Base-by-base conservation (phyloP, 176 grass and related monocot genomes). In the Musa schizocarpa region DNA sequence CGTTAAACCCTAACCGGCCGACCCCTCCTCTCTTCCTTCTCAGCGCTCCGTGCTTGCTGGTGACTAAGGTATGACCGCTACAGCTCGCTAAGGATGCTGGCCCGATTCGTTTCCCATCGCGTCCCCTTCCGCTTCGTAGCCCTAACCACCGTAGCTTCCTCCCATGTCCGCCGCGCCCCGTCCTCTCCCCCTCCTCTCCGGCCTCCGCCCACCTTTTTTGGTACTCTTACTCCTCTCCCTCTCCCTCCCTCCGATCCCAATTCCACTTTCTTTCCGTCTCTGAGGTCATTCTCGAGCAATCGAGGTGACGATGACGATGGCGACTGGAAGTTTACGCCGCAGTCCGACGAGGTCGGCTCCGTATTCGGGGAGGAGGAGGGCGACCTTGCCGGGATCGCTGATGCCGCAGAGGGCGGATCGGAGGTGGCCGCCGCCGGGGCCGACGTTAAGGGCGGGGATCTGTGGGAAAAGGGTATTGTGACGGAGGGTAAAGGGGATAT, bases 251-350 rank as follows among this genome's bases (percentile, higher is more conserved):
- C 26, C 16, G 19, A 58, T 9, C 26, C 48, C 69, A 73, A 17
- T 73, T 58, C 54, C 4, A 3, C 19, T 58, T 54, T 64, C 54
- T 17, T 78, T 16, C 69, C 13, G 20, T 73, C 68, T 9, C 22
- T 64, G 19, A 72, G 57, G 62, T 29, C 22, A 48, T 80, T 73
- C 78, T 80, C 78, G 21, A 24, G 43, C 58, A 9, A 25, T 11
- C 54, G 78, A 3, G 22, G 56, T 20, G 78, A 27, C 21, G 78
- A 65, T 19, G 68, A 52, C 12, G 78, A 13, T 9, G 73, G 61
- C 21, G 75, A 23, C 69, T 80, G 78, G 78, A 80, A 64, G 69
- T 34, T 80, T 7, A 73, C 78, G 24, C 22, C 69, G 20, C 69
- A 80, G 56, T 13, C n/a, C 2, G 56, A 73, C 48, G 78, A 73